Evolutionary conservation across 352 stramenopile genomes (phyloP).

Genomic region (Phytopythium helicoides): DNA sequence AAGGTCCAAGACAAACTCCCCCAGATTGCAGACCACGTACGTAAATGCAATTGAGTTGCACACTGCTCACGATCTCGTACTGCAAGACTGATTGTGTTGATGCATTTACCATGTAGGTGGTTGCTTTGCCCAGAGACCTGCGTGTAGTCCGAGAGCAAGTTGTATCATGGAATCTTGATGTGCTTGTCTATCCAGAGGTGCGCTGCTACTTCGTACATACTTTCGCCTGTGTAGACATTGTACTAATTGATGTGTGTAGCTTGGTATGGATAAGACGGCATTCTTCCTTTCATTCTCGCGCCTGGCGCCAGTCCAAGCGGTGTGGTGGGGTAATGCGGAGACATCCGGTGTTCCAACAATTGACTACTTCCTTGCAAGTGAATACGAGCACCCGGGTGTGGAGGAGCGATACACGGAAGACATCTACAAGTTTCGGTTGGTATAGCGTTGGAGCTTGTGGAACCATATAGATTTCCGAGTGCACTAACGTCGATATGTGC

Average conservation of each 20-base stretch:
- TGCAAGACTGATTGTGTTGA: too few relatives aligned
- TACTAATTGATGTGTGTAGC: constrained; percentile 19
- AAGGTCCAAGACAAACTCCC: constrained; percentile 37
- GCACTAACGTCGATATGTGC: constrained; percentile 1
- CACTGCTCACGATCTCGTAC: too few relatives aligned
- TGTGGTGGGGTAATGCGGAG: constrained; percentile 76
- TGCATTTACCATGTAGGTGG: too few relatives aligned
- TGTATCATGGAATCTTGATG: constrained; percentile 41
- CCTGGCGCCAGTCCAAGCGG: constrained; percentile 63
- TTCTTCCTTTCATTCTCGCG: constrained; percentile 72
- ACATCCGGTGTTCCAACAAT: constrained; percentile 64
- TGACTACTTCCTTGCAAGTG: constrained; percentile 67
- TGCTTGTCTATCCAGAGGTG: constrained; percentile 77
- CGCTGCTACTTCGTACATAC: not conserved
- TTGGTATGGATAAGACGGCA: constrained; percentile 77
- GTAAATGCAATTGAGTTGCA: too few relatives aligned
- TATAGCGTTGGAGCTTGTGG: constrained; percentile 5
- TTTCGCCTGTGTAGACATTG: not conserved
- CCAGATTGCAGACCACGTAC: constrained; percentile 51
- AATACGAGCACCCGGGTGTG: constrained; percentile 51
- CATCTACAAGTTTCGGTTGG: constrained; percentile 55
- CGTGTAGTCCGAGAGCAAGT: constrained; percentile 46
- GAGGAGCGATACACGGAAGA: constrained; percentile 58
- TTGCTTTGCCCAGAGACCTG: constrained; percentile 51
- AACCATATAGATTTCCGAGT: not conserved